Evolutionary conservation across 2,329 filamentous ascomycete genomes (phyloP).

Genomic region (Leptographium procerum): DNA sequence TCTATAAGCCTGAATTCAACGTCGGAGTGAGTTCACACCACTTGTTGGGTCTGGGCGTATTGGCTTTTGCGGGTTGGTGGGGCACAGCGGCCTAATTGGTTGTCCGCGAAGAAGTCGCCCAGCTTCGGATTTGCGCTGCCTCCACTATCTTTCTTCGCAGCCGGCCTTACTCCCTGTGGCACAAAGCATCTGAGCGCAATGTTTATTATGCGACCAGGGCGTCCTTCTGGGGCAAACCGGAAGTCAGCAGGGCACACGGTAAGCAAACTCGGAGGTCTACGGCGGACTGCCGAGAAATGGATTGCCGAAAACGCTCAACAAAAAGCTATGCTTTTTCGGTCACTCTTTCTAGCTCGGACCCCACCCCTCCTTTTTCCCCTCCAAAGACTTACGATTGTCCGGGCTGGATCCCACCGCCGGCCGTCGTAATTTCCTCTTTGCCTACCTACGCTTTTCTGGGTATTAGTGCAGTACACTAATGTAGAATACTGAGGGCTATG

Average conservation of each 20-base stretch:
- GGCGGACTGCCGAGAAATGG: neutral
- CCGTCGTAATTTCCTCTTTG: neutral
- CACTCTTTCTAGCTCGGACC: neutral
- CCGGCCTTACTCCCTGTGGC: neutral
- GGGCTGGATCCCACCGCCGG: neutral
- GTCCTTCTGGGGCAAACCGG: neutral
- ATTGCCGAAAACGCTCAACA: neutral
- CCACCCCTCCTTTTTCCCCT: neutral
- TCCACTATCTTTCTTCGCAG: too few relatives aligned
- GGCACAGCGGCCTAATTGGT: neutral
- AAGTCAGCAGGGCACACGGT: neutral
- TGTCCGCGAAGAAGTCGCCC: neutral
- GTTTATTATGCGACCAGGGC: neutral
- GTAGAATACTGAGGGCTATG: neutral
- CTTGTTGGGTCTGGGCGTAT: neutral
- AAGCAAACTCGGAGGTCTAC: neutral
- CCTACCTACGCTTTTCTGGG: too few relatives aligned
- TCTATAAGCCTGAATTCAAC: neutral
- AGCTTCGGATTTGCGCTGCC: neutral
- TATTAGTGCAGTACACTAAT: neutral
- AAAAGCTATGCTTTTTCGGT: neutral
- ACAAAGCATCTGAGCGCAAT: neutral
- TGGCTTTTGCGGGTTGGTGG: neutral
- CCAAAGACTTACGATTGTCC: neutral
- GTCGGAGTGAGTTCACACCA: neutral